Evolutionary conservation across 805 yeast species (phyloP).

Genomic region (Dipodascus albidus): DNA sequence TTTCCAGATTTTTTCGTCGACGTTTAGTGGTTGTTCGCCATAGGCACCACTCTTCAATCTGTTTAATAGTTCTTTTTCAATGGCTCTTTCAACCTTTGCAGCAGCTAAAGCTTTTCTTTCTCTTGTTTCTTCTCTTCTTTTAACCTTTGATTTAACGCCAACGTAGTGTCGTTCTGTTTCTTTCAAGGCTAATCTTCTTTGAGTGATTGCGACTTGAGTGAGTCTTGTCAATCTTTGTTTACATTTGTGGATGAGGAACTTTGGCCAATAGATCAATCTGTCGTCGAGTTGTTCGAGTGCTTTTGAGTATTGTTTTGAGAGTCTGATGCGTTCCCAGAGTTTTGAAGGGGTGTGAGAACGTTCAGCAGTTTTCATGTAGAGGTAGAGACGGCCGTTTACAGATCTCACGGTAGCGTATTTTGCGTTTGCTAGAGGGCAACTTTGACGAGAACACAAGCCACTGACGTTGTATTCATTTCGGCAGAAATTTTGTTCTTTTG

Average conservation of each 20-base stretch:
- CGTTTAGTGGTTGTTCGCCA: conserved; percentile 95
- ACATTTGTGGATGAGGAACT: conserved; percentile 81
- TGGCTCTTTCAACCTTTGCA: conserved; percentile 92
- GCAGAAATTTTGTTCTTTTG: conserved; percentile 85
- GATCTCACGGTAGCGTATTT: conserved; percentile 27
- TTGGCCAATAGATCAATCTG: conserved; percentile 86
- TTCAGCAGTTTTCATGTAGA: conserved; percentile 94
- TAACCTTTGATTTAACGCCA: conserved; percentile 87
- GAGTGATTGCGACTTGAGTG: conserved; percentile 92
- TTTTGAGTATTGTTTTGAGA: conserved; percentile 78
- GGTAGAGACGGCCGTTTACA: conserved; percentile 25
- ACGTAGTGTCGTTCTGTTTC: conserved; percentile 91
- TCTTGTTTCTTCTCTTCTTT: conserved; percentile 85
- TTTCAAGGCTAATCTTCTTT: conserved; percentile 81
- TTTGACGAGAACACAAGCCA: conserved; percentile 85
- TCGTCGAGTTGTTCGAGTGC: conserved; percentile 86
- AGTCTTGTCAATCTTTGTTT: conserved; percentile 91
- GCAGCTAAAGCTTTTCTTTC: conserved; percentile 96
- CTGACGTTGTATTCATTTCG: conserved; percentile 92
- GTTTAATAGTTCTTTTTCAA: conserved; percentile 88
- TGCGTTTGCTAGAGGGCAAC: conserved; percentile 88
- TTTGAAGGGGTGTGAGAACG: conserved; percentile 92
- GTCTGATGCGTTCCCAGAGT: conserved; percentile 88
- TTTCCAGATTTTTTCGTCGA: conserved; percentile 93
- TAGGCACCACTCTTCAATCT: conserved; percentile 96